Base-by-base conservation (phyloP, 2,329 filamentous ascomycete species). In the Ophiostoma ulmi region DNA sequence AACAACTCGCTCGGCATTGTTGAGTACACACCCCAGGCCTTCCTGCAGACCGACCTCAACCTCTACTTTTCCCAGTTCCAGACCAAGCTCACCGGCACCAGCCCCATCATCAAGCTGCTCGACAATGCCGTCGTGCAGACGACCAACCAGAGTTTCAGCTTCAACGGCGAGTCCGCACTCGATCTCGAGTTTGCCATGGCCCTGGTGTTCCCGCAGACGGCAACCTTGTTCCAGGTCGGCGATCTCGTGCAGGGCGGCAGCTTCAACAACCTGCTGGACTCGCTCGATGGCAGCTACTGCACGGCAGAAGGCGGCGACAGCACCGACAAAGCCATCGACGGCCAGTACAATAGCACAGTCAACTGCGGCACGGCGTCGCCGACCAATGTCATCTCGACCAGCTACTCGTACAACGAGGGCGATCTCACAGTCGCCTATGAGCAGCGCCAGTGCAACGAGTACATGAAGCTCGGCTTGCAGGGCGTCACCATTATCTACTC, bases 1-100 rank as follows among this genome's bases (percentile, higher is more conserved):
- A 81, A 82, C 76, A 87, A 87, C 75, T 82, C 80, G 69, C 80
- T 85, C 20, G 85, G 84, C 31, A 83, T 87, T 31, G 84, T 86
- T 36, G 85, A 87, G 75, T 85, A 85, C 74, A 84, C 81, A 22
- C 81, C 83, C 22, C 83, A 87, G 75, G 82, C 84, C 36, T 87
- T 86, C 74, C 78, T 85, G 52, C 83, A 85, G 74, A 74, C 74
- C 1, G 84, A 86, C 75, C 76, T 86, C 17, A 78, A 86, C 73
- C 75, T 81, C 58, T 86, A 81, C 75, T 85, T 84, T 75, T 76
- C 77, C 26, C 78, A 82, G 71, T 84, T 83, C 73, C 77, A 81
- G 69, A 79, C 79, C 0, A 74, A 76, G 31, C 78, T 83, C 44
- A 31, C 79, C 0, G 81, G 80, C 13, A 79, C 78, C 36, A 77